Base-by-base conservation (phyloP, 768 basidiomycete species). In the Tephrocybe rancida region DNA sequence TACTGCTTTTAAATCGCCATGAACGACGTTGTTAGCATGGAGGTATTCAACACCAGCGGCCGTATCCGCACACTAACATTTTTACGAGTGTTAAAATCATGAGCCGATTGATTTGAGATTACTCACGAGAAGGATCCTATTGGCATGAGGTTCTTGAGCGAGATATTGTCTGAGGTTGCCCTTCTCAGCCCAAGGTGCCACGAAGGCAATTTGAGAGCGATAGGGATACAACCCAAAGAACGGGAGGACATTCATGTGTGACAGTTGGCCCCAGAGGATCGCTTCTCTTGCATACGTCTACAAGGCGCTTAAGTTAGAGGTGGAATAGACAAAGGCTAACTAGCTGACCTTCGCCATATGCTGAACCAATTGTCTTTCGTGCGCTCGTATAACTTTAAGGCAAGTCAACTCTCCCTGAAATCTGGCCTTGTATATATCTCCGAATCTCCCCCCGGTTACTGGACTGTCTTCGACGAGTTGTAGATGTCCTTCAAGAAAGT, bases 1-100 rank as follows among this genome's bases (percentile, higher is more conserved):
- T 16, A 65, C 65, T 24, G 63, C 65, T 62, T 68, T 67, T 34
- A 69, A 57, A 57, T 70, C 68, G 11, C 67, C 68, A 49, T 70
- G 68, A 16, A 67, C 60, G 10, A 70, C 59, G 11, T 62, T 52
- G 29, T 59, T 42, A n/a, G 26, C 38, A 48, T 70, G 68, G 5
- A 70, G 56, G 50, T 67, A 65, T n/a, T 61, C 41, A 30, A 70
- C 30, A 21, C 70, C 68, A 25, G 43, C 44, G 0, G 63, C 64
- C 13, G 64, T 52, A 39, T 71, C 67, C 10, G 59, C 45, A 13
- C 60, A 49, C 47, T 50, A 25, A 14, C 13, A 9, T 37, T 26
- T 16, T 18, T 16, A 14, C 7, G 3, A 3, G 7, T 7, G 6
- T 11, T 21, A n/a, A n/a, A n/a, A n/a, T n/a, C n/a, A n/a, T n/a